Conservation (phyloP, 2,329 filamentous ascomycete genomes). For the Aureobasidium musti region DNA sequence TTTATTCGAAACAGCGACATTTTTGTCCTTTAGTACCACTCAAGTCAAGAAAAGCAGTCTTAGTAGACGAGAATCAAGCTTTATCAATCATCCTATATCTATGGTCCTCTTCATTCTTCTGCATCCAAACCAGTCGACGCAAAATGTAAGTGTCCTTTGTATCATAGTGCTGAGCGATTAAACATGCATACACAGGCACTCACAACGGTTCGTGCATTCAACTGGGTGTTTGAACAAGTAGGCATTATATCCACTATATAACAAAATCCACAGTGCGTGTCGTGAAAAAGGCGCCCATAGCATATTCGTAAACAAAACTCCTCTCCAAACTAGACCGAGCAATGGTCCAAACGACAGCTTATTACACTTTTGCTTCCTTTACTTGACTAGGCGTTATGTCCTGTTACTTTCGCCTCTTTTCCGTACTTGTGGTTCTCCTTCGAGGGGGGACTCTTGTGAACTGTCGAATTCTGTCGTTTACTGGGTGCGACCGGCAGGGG, state of each 20-base stretch:
- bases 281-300: neutral
- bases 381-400: too few relatives aligned
- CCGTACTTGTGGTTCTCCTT: neutral
- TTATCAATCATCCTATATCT: neutral
- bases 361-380: slow-evolving; percentile 19
- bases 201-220: neutral
- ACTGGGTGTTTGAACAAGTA: neutral
- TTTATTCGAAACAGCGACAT: slow-evolving; percentile 1
- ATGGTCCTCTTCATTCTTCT: neutral
- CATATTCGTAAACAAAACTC: neutral
- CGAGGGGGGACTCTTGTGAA: neutral
- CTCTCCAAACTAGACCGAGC: neutral
- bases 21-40: neutral
- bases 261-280: neutral
- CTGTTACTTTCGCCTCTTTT: neutral
- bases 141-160: too few relatives aligned
- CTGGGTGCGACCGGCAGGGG: slow-evolving; percentile 22
- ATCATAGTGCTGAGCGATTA: too few relatives aligned
- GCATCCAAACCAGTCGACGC: too few relatives aligned
- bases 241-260: slow-evolving; percentile 5
- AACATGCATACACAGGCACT: neutral
- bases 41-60: neutral
- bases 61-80: neutral
- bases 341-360: neutral
- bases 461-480: slow-evolving; percentile 4